Percentiles rank a stretch among this genome's conserved stretches.
phyloP scores from a whole-genome alignment of 176 grass and related monocot genomes.

The Triticum turgidum region DNA sequence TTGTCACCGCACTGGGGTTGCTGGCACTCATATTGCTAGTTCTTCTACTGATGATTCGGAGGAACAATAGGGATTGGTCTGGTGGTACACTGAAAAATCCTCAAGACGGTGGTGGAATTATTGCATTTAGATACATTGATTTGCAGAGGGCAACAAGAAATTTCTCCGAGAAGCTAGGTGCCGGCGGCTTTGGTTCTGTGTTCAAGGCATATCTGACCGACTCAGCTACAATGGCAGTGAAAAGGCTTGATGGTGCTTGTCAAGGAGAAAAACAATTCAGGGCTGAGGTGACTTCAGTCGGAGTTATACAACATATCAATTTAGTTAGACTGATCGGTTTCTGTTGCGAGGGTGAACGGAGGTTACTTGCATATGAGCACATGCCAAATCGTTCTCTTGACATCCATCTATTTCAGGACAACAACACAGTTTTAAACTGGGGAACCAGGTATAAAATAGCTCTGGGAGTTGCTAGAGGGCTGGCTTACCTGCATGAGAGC shows the following conservation, averaged over 20 bases:
- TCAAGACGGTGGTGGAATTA: slow-evolving; percentile 11
- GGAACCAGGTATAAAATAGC: slow-evolving; percentile 46
- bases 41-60: neutral
- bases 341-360: slow-evolving; percentile 37
- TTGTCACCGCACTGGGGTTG: slow-evolving; percentile 8
- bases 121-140: slow-evolving; percentile 39
- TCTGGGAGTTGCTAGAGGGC: slow-evolving; percentile 43
- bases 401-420: slow-evolving; percentile 31
- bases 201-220: slow-evolving; percentile 47
- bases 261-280: slow-evolving; percentile 59
- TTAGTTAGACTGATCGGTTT: slow-evolving; percentile 56
- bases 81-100: neutral
- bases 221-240: slow-evolving; percentile 40
- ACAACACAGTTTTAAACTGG: slow-evolving; percentile 21
- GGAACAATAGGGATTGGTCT: neutral
- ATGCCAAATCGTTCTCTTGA: slow-evolving; percentile 54
- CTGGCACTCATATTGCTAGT: slow-evolving; percentile 4
- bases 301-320: slow-evolving; percentile 55
- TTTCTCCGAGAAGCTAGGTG: slow-evolving; percentile 48
- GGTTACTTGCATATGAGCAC: slow-evolving; percentile 54
- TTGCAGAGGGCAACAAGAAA: slow-evolving; percentile 43
- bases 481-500: slow-evolving; percentile 58
- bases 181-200: slow-evolving; percentile 46
- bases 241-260: slow-evolving; percentile 42
- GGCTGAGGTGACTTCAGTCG: slow-evolving; percentile 24